Evolutionary conservation across 768 basidiomycete genomes (phyloP).

Genomic region (Chalciporus chontae): DNA sequence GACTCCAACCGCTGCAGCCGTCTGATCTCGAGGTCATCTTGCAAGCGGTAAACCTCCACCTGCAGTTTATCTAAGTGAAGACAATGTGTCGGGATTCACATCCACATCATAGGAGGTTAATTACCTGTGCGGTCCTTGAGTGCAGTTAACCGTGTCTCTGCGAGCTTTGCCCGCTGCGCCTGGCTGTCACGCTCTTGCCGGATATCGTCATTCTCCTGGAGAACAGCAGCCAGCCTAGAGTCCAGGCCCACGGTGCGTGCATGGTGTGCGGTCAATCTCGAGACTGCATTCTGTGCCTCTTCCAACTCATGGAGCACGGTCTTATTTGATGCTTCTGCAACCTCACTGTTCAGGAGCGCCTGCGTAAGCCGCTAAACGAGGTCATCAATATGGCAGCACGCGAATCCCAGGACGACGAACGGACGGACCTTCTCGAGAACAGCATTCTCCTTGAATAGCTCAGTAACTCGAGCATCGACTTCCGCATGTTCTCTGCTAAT

Average conservation of each 20-base stretch:
- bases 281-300: constrained; percentile 63
- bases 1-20: constrained; percentile 58
- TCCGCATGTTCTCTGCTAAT: constrained; percentile 17
- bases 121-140: constrained; percentile 67
- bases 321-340: constrained; percentile 76
- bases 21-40: constrained; percentile 59
- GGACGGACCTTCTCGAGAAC: constrained; percentile 44
- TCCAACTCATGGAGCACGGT: constrained; percentile 70
- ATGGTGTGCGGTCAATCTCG: constrained; percentile 63
- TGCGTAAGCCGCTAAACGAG: constrained; percentile 64
- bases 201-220: constrained; percentile 79
- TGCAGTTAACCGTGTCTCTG: constrained; percentile 62
- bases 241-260: constrained; percentile 73
- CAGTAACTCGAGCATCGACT: constrained; percentile 33
- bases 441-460: constrained; percentile 53
- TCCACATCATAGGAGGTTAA: constrained; percentile 5
- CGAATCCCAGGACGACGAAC: background rate
- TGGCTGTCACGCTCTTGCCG: constrained; percentile 79
- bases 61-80: constrained; percentile 59
- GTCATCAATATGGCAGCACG: background rate
- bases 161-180: constrained; percentile 58
- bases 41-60: constrained; percentile 59
- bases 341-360: constrained; percentile 76
- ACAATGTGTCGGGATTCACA: background rate
- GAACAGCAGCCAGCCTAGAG: constrained; percentile 54